Conservation (phyloP, 768 basidiomycete species). For the Sarcomyxa edulis region DNA sequence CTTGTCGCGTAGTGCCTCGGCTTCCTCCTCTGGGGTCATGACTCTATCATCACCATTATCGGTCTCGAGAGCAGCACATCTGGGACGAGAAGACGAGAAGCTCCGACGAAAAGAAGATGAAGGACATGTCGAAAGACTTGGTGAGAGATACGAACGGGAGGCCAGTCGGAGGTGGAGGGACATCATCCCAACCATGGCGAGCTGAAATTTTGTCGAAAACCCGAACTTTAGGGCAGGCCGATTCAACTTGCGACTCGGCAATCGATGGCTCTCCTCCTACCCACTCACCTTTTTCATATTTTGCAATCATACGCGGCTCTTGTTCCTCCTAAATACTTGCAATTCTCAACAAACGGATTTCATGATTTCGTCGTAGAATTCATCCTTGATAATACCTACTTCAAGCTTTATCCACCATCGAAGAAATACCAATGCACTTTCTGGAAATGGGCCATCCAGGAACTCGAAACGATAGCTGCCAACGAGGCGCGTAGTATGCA, state of each 20-base stretch:
- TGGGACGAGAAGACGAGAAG: slow-evolving; percentile 21
- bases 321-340: slow-evolving; percentile 33
- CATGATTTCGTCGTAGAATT: slow-evolving; percentile 46
- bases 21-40: no score
- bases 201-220: no score
- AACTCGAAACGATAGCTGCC: slow-evolving; percentile 40
- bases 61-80: no score
- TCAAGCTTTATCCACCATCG: slow-evolving; percentile 58
- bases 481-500: slow-evolving; percentile 41
- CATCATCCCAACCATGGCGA: no score
- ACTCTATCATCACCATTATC: no score
- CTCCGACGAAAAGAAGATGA: no score
- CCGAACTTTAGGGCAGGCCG: no score
- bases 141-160: no score
- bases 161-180: slow-evolving; percentile 27
- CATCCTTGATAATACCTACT: slow-evolving; percentile 49
- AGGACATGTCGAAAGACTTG: no score
- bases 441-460: slow-evolving; percentile 67
- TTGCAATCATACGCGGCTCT: slow-evolving; percentile 52
- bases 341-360: slow-evolving; percentile 32
- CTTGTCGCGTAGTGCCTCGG: no score
- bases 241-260: neutral
- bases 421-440: slow-evolving; percentile 55
- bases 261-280: slow-evolving; percentile 12
- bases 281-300: slow-evolving; percentile 34